Percentiles rank a stretch among this genome's conserved stretches.
phyloP scores from a whole-genome alignment of 2,329 filamentous ascomycete species.

The Neoascochyta sp. region DNA sequence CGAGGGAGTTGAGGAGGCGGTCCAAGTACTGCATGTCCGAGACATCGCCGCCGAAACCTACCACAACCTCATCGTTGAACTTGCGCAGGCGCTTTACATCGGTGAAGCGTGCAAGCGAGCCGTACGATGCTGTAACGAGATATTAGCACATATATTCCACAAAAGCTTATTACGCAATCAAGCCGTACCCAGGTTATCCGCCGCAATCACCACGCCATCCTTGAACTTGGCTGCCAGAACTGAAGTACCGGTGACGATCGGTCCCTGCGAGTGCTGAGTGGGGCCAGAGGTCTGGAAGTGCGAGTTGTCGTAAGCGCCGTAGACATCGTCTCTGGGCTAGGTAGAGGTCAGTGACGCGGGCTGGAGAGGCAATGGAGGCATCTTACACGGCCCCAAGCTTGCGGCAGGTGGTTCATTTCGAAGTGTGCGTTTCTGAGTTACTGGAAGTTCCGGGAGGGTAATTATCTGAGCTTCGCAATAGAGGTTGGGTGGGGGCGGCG shows the following conservation, averaged over 20 bases:
- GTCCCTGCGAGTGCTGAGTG: slow-evolving; percentile 77
- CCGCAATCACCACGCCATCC: slow-evolving; percentile 91
- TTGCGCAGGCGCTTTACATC: slow-evolving; percentile 91
- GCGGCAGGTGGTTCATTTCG: slow-evolving; percentile 66
- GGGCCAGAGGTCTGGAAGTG: slow-evolving; percentile 72
- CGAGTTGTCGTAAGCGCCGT: slow-evolving; percentile 85
- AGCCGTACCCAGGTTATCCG: slow-evolving; percentile 88
- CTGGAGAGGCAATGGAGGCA: slow-evolving; percentile 8
- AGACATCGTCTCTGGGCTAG: slow-evolving; percentile 94
- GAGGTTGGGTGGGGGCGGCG: slow-evolving; percentile 7
- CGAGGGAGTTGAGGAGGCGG: slow-evolving; percentile 80
- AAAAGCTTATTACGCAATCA: no score
- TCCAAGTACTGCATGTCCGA: slow-evolving; percentile 99
- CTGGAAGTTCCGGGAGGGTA: no score
- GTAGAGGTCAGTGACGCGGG: slow-evolving; percentile 19
- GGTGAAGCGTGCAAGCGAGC: slow-evolving; percentile 89
- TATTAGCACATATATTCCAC: slow-evolving; percentile 13
- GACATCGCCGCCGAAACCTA: slow-evolving; percentile 95
- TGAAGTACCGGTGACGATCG: slow-evolving; percentile 93
- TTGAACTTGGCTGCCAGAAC: slow-evolving; percentile 95
- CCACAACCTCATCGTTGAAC: slow-evolving; percentile 77
- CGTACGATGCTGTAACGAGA: slow-evolving; percentile 73
- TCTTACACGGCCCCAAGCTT: slow-evolving; percentile 63
- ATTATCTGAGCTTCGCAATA: neutral
- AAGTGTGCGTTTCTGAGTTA: slow-evolving; percentile 22